Evolutionary conservation across 2,329 filamentous ascomycete genomes (phyloP).

Genomic region (Pseudogymnoascus sp.): DNA sequence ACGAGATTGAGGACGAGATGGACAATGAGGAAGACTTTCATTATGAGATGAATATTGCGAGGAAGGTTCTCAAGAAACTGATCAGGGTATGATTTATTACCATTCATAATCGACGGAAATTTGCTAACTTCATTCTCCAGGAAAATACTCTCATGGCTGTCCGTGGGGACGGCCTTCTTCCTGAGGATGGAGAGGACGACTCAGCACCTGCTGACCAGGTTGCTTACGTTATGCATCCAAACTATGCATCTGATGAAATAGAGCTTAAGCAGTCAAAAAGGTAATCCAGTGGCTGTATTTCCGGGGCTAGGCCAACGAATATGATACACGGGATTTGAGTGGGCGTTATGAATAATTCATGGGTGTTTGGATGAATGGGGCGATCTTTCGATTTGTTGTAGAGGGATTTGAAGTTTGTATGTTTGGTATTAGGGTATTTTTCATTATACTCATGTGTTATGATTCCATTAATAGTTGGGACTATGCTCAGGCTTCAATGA

Average conservation of each 20-base stretch:
- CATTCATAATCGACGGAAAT: conserved; percentile 46
- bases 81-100: conserved; percentile 66
- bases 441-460: conserved; percentile 1
- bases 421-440: neutral
- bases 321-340: neutral
- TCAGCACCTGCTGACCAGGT: conserved; percentile 43
- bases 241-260: conserved; percentile 68
- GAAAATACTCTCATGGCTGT: conserved; percentile 86
- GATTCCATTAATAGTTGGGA: neutral
- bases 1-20: conserved; percentile 80
- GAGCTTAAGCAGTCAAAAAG: conserved; percentile 11
- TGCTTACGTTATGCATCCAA: conserved; percentile 88
- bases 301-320: neutral
- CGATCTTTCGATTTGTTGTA: conserved; percentile 4
- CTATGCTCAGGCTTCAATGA: neutral
- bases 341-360: neutral
- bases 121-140: conserved; percentile 36
- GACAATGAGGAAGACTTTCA: conserved; percentile 75
- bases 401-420: neutral
- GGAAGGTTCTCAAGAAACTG: conserved; percentile 90
- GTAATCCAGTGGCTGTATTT: neutral
- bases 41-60: conserved; percentile 63
- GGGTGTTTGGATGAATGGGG: neutral
- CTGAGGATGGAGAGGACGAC: conserved; percentile 39
- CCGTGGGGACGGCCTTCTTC: conserved; percentile 52